A percentile compares a stretch with the other conserved stretches of the same genome.
These are phyloP conservation scores for Hypoxylon sp. DNA, from an alignment of 2,329 filamentous ascomycete genomes.

Conservation along the genomic window DNA sequence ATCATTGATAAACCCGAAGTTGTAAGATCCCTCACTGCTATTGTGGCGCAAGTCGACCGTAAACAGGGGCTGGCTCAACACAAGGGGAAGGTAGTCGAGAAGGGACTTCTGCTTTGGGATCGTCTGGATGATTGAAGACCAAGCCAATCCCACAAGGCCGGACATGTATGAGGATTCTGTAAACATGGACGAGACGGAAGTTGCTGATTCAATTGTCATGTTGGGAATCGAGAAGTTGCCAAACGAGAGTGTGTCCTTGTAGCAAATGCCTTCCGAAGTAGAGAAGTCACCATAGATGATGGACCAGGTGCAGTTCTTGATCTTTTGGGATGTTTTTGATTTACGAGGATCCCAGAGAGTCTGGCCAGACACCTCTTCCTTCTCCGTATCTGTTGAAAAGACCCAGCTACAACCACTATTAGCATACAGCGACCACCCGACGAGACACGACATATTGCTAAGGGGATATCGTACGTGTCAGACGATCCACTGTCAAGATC, in stretches of 20 bases:
- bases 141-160: conserved; percentile 68
- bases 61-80: conserved; percentile 62
- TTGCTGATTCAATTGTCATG: conserved; percentile 66
- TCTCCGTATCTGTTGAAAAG: conserved; percentile 64
- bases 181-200: conserved; percentile 60
- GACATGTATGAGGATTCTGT: conserved; percentile 61
- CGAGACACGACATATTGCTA: conserved; percentile 31
- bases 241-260: conserved; percentile 65
- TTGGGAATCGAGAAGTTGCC: conserved; percentile 61
- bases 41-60: conserved; percentile 66
- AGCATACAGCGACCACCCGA: conserved; percentile 10
- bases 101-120: conserved; percentile 61
- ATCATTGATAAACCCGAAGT: conserved; percentile 66
- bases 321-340: conserved; percentile 60
- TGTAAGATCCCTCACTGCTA: conserved; percentile 62
- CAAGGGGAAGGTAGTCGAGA: conserved; percentile 61
- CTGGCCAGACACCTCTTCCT: conserved; percentile 62
- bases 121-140: conserved; percentile 62
- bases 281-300: conserved; percentile 64
- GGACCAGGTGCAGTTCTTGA: conserved; percentile 64
- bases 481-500: conserved; percentile 70
- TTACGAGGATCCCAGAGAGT: conserved; percentile 61
- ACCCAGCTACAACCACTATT: conserved; percentile 62
- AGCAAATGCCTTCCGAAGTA: conserved; percentile 63
- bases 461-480: conserved; percentile 70